Evolutionary conservation across 2,329 filamentous ascomycete genomes (phyloP), one percentile per base, ranked within the genome.

Genomic region (Calycina herbarum): DNA sequence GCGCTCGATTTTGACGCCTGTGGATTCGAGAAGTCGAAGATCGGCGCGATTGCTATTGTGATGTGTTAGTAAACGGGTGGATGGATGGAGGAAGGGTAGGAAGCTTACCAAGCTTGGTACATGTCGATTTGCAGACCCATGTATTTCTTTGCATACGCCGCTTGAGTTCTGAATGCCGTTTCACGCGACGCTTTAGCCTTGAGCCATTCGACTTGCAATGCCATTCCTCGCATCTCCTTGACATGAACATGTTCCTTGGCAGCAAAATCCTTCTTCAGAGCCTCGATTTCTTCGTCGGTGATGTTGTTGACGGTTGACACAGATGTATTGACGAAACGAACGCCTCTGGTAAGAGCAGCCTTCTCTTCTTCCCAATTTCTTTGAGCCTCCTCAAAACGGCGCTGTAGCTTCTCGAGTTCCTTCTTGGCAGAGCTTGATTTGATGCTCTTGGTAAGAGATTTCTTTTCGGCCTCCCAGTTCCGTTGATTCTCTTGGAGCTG

Each of bases 191-290:
- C 91, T 62, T 90, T 87, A 1, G 92, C 92, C 73, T 93, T 88
- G 77, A 98, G 87, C 88, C 92, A 98, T 73, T 93, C 86, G 76
- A 98, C 94, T 79, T 98, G 94, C 79, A 95, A 91, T 62, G 87
- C 86, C 75, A 98, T 83, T 20, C 94, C 94, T 71, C 89, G 87
- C 62, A 97, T 81, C 79, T 96, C 92, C 77, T 88, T 89, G 73
- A 83, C 81, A 76, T 95, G 92, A 57, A 85, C 82, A 70, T 86
- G 86, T 73, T 93, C 88, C 61, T 67, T 73, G 64, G 74, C 75
- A 42, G 76, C 75, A 29, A 74, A 69, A 56, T 76, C 71, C 63
- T 76, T 72, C 63, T 75, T 75, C 61, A 78, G 64, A 42, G 66
- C 69, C 27, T 79, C 75, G 7, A 82, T 72, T 64, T 82, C 78